These are phyloP conservation scores for Trametes versicolor DNA, from an alignment of 1,284 basidiomycete species.

Conservation along the genomic window DNA sequence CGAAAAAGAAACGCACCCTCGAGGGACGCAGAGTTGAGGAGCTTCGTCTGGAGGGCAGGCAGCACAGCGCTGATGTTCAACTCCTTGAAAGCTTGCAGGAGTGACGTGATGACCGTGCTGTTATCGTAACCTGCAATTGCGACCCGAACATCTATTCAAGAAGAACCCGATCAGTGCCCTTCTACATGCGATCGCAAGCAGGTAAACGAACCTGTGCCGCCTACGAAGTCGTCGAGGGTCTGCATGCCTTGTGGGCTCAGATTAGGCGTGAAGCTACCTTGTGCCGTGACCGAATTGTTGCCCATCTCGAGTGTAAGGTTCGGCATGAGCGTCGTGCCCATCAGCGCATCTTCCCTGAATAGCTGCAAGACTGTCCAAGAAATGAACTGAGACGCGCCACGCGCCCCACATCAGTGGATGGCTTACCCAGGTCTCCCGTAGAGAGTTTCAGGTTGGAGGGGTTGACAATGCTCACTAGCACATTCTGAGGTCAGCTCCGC, in stretches of 20 bases:
- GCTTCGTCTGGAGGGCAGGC: conserved; percentile 67
- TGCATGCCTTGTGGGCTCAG: conserved; percentile 66
- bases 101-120: conserved; percentile 70
- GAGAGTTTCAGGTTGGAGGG: conserved; percentile 75
- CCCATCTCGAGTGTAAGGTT: conserved; percentile 67
- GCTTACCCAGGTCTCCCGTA: conserved; percentile 68
- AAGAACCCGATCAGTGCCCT: neutral
- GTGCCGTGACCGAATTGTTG: conserved; percentile 61
- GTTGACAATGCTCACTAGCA: conserved; percentile 65
- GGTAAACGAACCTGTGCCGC: conserved; percentile 55
- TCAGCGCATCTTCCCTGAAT: conserved; percentile 55
- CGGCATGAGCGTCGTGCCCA: conserved; percentile 70
- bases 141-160: conserved; percentile 57
- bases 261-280: conserved; percentile 64
- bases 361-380: conserved; percentile 61
- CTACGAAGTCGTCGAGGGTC: conserved; percentile 78
- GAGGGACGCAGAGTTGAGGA: conserved; percentile 67
- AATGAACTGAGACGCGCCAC: neutral
- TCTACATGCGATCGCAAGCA: conserved; percentile 9
- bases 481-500: neutral
- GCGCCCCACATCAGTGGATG: neutral
- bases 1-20: conserved; percentile 47
- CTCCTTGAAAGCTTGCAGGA: conserved; percentile 70
- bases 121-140: conserved; percentile 66
- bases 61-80: conserved; percentile 68